Conservation (phyloP, 805 yeast genomes). For the Jamesozyma jinghongensis region DNA sequence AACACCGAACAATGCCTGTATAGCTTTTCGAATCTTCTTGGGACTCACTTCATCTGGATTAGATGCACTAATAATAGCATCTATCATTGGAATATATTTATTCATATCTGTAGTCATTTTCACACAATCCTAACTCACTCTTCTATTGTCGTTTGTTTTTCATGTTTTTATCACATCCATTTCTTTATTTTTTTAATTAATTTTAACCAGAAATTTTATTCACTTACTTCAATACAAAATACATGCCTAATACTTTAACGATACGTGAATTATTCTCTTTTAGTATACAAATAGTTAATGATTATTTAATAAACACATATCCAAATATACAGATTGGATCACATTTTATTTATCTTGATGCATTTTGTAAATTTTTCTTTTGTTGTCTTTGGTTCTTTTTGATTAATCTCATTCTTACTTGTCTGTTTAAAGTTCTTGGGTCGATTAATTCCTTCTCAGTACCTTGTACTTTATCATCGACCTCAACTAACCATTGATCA, state of each 20-base stretch:
- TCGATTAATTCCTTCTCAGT: constrained; percentile 62
- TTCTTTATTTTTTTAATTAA: too few relatives aligned
- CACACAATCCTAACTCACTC: too few relatives aligned
- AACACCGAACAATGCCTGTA: constrained; percentile 57
- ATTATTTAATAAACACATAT: too few relatives aligned
- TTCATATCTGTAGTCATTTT: constrained; percentile 9
- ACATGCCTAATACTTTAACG: too few relatives aligned
- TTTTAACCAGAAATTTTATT: too few relatives aligned
- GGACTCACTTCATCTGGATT: constrained; percentile 63
- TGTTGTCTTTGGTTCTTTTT: constrained; percentile 68
- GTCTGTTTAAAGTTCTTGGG: constrained; percentile 75
- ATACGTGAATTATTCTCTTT: too few relatives aligned
- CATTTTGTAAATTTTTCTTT: constrained; percentile 58
- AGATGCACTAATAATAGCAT: constrained; percentile 64
- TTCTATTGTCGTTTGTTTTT: too few relatives aligned
- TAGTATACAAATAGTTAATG: not conserved
- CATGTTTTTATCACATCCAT: not conserved
- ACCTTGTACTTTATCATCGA: constrained; percentile 61
- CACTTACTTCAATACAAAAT: too few relatives aligned
- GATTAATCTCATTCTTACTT: constrained; percentile 73
- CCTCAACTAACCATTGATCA: constrained; percentile 92
- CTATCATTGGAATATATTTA: constrained; percentile 53
- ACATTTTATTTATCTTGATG: not conserved
- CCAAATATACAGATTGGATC: too few relatives aligned
- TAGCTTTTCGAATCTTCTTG: constrained; percentile 57